phyloP scores from a whole-genome alignment of 305 asterid species.

The Fraxinus velutina region DNA sequence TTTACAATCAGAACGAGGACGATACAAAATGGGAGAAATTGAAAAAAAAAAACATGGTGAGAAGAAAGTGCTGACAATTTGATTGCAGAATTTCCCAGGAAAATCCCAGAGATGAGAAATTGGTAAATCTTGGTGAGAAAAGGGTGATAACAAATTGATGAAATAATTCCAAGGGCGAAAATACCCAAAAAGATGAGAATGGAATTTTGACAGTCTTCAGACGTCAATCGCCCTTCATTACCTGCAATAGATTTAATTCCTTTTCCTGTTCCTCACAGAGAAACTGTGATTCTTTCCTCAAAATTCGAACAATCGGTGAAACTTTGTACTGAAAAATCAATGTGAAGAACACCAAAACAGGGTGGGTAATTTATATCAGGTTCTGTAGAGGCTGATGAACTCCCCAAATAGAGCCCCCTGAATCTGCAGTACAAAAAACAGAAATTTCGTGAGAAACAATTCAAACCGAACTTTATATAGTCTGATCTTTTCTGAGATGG shows the following conservation, averaged over 20 bases:
- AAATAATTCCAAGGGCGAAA: constrained; percentile 16
- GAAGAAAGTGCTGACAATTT: neutral
- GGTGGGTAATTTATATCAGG: neutral
- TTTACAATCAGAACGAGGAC: neutral
- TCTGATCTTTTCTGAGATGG: constrained; percentile 15
- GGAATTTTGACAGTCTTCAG: neutral
- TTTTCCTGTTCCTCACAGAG: neutral
- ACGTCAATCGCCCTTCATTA: constrained; percentile 11
- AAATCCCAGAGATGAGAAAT: neutral
- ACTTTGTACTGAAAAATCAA: neutral
- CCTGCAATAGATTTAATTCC: constrained; percentile 20
- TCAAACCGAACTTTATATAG: constrained; percentile 20
- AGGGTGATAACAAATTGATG: constrained; percentile 16
- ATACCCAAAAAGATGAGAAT: neutral
- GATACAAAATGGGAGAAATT: neutral
- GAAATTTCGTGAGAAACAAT: constrained; percentile 18
- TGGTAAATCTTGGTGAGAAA: constrained; percentile 1
- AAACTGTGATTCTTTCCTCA: neutral
- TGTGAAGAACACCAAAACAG: neutral
- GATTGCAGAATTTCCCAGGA: neutral
- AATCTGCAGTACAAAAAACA: constrained; percentile 30
- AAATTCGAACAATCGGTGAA: neutral
- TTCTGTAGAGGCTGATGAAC: neutral
- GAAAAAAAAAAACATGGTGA: neutral
- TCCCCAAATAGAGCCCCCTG: constrained; percentile 17